These are phyloP conservation scores for Pythium coloratum DNA, from an alignment of 352 stramenopile genomes.

Conservation along the genomic window DNA sequence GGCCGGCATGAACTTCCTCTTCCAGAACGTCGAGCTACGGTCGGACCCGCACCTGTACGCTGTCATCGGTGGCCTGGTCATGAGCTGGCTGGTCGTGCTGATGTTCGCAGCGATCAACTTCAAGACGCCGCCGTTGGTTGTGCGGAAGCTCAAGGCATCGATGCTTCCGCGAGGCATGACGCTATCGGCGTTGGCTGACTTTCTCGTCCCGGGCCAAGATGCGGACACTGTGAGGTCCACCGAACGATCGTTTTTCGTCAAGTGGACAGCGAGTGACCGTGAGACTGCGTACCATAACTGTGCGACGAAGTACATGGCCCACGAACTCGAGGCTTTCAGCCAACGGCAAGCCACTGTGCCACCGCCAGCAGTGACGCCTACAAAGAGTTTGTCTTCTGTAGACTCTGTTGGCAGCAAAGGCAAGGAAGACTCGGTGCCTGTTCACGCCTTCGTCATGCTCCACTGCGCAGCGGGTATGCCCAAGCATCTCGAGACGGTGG, in stretches of 20 bases:
- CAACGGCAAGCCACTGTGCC: background rate
- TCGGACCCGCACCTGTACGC: conserved; percentile 43
- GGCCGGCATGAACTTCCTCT: conserved; percentile 21
- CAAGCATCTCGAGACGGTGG: conserved; percentile 18
- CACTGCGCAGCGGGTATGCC: conserved; percentile 15
- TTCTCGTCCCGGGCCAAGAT: conserved; percentile 10
- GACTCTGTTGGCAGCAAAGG: background rate
- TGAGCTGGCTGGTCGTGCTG: conserved; percentile 31
- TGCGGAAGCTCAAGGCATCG: background rate
- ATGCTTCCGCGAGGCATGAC: background rate
- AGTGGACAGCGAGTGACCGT: conserved; percentile 26
- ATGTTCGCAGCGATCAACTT: conserved; percentile 29
- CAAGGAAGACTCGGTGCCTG: background rate
- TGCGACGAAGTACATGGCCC: conserved; percentile 31
- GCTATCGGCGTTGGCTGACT: background rate
- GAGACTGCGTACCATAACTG: conserved; percentile 37
- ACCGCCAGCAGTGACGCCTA: background rate
- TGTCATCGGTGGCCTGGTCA: conserved; percentile 33
- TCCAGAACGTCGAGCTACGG: conserved; percentile 33
- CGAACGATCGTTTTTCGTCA: conserved; percentile 28
- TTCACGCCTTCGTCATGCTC: conserved; percentile 23
- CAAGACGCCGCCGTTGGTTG: conserved; percentile 14
- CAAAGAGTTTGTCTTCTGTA: background rate
- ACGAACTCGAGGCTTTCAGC: conserved; percentile 25
- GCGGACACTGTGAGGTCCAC: background rate